Base-by-base conservation (phyloP, 2,329 filamentous ascomycete genomes). In the Tolypocladium album region DNA sequence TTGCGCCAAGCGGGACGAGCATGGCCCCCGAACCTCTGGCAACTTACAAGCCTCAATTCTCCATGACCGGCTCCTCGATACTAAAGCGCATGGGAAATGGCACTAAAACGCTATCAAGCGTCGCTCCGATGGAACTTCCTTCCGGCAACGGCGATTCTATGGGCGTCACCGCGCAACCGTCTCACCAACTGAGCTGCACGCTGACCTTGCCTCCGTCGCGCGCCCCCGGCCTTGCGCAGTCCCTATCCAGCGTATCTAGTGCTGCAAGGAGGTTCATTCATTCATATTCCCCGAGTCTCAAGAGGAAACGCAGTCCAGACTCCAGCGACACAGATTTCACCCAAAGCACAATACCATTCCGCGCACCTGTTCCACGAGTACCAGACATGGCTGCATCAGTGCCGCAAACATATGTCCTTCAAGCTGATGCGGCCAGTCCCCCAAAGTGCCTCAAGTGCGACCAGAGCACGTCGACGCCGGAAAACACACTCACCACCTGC, bases 31-130 rank as follows among this genome's bases (percentile, higher is more conserved):
- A 20, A 31, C 13, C 13, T 11, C 36, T 11, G 13, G 12, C 60
- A 3, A 59, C 68, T 24, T 74, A 74, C 59, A 61, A 63, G 6
- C 66, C 65, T 8, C 72, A 74, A 40, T 74, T 74, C 62, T 64
- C 69, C 38, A 61, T 64, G 9, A 61, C 68, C 43, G 66, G 61
- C 7, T 61, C 64, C 9, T 59, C 66, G 58, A 71, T 74, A 42
- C 57, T 74, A 39, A 62, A 63, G 24, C 69, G 69, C 24, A 64
- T 73, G 6, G 67, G 57, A 31, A 53, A 11, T 4, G 50, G 50
- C 50, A 36, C 4, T 9, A n/a, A 53, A 5, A 22, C 17, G 22
- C 17, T 3, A 8, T 2, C 31, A 2, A 22, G 31, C 20, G 50
- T 53, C 31, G 20, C 50, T 13, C 31, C 17, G 6, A n/a, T 34